Percentiles rank a stretch among this genome's conserved stretches.
Evolutionary conservation across 2,329 filamentous ascomycete species (phyloP).

Genomic region (Esteya vermicola): DNA sequence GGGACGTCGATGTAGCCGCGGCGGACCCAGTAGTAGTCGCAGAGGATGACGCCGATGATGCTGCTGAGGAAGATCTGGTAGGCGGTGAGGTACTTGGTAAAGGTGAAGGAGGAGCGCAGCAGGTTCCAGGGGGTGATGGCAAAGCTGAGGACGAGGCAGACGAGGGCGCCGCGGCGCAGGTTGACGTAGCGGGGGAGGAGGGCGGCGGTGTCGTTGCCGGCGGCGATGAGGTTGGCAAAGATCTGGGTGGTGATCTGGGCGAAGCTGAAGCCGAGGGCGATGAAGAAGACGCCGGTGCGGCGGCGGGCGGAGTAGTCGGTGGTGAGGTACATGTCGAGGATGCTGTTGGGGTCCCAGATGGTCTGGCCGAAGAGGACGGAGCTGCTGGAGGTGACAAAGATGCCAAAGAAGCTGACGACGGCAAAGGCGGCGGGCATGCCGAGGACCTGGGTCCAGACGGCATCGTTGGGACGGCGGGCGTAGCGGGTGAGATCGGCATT

Average conservation of each 20-base stretch:
- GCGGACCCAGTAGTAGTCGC: constrained; percentile 78
- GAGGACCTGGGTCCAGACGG: constrained; percentile 66
- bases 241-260: constrained; percentile 81
- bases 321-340: constrained; percentile 54
- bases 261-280: constrained; percentile 55
- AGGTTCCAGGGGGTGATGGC: constrained; percentile 82
- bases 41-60: constrained; percentile 81
- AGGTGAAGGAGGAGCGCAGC: constrained; percentile 60
- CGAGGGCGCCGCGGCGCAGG: constrained; percentile 76
- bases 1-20: constrained; percentile 67
- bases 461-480: constrained; percentile 59
- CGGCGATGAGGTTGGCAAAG: constrained; percentile 72
- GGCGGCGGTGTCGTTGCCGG: constrained; percentile 70
- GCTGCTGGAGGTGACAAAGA: constrained; percentile 62
- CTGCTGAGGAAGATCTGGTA: constrained; percentile 91
- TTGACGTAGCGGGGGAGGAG: constrained; percentile 67
- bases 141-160: constrained; percentile 66
- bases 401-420: constrained; percentile 73
- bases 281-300: constrained; percentile 64
- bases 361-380: constrained; percentile 49
- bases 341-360: constrained; percentile 60
- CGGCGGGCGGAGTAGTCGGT: constrained; percentile 53
- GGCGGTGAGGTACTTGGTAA: constrained; percentile 81
- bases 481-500: constrained; percentile 80
- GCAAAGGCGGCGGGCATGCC: constrained; percentile 60